Conservation (phyloP, 2,329 filamentous ascomycete species). For the Diaporthe nobilis region DNA sequence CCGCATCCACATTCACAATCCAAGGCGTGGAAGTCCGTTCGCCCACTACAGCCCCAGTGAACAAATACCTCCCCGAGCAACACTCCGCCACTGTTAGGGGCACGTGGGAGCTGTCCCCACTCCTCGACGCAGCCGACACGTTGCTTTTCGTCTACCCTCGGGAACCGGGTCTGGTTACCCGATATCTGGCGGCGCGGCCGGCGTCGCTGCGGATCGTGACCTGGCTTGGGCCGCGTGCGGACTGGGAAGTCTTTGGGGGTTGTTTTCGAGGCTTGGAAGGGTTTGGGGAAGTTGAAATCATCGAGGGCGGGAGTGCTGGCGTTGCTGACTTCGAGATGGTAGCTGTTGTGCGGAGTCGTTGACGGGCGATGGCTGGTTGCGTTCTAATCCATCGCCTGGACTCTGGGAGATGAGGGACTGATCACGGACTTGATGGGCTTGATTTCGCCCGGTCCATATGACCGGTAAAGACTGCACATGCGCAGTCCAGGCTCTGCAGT, state of each 20-base stretch:
- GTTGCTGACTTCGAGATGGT: constrained; percentile 40
- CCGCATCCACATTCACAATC: background rate
- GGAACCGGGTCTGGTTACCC: constrained; percentile 16
- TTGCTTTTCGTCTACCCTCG: constrained; percentile 40
- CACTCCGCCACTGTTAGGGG: constrained; percentile 31
- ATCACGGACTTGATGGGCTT: no score
- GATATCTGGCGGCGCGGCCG: constrained; percentile 26
- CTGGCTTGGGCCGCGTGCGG: constrained; percentile 37
- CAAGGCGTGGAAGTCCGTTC: constrained; percentile 37
- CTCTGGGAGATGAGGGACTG: background rate
- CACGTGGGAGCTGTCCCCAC: constrained; percentile 36
- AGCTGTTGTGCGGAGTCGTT: constrained; percentile 13
- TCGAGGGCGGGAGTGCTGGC: background rate
- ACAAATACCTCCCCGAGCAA: constrained; percentile 36
- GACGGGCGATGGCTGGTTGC: background rate
- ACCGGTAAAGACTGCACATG: no score
- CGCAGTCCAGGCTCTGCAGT: no score
- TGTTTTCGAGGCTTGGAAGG: background rate
- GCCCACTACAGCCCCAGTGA: constrained; percentile 1
- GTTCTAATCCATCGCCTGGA: no score
- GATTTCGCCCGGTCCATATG: no score
- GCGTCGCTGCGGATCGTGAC: constrained; percentile 14
- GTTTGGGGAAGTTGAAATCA: constrained; percentile 21
- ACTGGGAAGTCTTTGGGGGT: constrained; percentile 32
- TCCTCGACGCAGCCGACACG: background rate